Conservation (phyloP, 768 basidiomycete genomes). For the Russula ochroleuca region DNA sequence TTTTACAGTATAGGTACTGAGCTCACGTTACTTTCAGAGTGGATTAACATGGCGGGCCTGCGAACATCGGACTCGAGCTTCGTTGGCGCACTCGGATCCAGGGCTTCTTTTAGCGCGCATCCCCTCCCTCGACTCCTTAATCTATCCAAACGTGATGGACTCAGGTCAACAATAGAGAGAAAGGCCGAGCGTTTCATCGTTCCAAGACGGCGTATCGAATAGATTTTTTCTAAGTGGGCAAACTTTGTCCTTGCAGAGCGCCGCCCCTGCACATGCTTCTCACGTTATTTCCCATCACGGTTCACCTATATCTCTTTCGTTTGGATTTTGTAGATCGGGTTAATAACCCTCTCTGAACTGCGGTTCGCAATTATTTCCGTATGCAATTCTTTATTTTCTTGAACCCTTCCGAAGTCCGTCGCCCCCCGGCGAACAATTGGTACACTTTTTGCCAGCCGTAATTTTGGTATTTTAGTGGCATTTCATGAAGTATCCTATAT, state of each 20-base stretch:
- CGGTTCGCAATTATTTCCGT: no score
- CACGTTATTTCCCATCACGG: background rate
- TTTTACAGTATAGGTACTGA: background rate
- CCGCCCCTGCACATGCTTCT: background rate
- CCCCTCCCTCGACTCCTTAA: conserved; percentile 6
- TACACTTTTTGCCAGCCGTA: background rate
- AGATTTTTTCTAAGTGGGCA: conserved; percentile 4
- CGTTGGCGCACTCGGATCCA: background rate
- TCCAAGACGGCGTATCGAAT: background rate
- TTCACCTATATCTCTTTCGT: background rate
- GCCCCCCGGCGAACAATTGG: background rate
- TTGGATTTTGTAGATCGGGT: background rate
- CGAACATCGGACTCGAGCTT: conserved; percentile 1
- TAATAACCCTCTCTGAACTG: background rate
- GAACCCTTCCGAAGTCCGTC: background rate
- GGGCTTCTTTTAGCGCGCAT: background rate
- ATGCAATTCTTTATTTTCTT: background rate
- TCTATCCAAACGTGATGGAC: conserved; percentile 16
- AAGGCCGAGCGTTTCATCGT: background rate
- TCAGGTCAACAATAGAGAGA: conserved; percentile 1
- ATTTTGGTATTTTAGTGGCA: background rate
- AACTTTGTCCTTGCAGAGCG: conserved; percentile 2
- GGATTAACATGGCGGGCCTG: conserved; percentile 2
- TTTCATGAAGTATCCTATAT: background rate
- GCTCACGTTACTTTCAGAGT: conserved; percentile 3